A percentile compares a stretch with the other conserved stretches of the same genome.
Evolutionary conservation across 2,329 filamentous ascomycete genomes (phyloP).

Genomic region (Paracoccidioides lutzii): DNA sequence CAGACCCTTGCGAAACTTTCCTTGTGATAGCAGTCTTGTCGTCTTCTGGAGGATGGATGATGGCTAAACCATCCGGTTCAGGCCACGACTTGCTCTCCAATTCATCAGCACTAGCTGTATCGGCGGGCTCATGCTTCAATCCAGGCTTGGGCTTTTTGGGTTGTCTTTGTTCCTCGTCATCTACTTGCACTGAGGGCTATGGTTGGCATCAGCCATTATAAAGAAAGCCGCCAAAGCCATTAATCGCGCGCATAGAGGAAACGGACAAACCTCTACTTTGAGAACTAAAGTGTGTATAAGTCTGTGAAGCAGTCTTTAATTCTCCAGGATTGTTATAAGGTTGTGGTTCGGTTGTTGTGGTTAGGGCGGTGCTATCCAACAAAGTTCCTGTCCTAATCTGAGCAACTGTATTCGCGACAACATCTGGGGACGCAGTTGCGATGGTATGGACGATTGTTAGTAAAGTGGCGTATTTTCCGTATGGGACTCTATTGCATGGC

Average conservation of each 20-base stretch:
- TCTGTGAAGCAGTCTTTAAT: background rate
- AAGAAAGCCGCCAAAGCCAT: background rate
- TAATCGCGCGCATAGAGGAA: background rate
- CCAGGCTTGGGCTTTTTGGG: background rate
- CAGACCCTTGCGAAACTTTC: background rate
- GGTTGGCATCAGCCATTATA: background rate
- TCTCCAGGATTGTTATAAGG: background rate
- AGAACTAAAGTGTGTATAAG: background rate
- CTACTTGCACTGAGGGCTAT: background rate
- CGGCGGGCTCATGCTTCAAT: background rate
- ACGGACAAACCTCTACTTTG: background rate
- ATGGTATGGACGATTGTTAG: slow-evolving; percentile 1
- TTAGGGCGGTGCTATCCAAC: background rate
- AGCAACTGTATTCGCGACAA: slow-evolving; percentile 3
- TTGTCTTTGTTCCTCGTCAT: background rate
- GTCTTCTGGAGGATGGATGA: background rate
- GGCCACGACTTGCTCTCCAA: background rate
- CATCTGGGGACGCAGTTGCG: slow-evolving; percentile 2
- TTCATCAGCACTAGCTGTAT: background rate
- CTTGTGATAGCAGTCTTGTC: background rate
- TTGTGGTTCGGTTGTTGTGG: background rate
- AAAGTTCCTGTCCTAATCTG: slow-evolving; percentile 2
- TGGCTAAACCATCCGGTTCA: too few relatives aligned
- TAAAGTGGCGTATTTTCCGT: slow-evolving; percentile 1
- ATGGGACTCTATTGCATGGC: background rate